Conservation (phyloP, 2,329 filamentous ascomycete genomes). For the Arthroderma sp. region DNA sequence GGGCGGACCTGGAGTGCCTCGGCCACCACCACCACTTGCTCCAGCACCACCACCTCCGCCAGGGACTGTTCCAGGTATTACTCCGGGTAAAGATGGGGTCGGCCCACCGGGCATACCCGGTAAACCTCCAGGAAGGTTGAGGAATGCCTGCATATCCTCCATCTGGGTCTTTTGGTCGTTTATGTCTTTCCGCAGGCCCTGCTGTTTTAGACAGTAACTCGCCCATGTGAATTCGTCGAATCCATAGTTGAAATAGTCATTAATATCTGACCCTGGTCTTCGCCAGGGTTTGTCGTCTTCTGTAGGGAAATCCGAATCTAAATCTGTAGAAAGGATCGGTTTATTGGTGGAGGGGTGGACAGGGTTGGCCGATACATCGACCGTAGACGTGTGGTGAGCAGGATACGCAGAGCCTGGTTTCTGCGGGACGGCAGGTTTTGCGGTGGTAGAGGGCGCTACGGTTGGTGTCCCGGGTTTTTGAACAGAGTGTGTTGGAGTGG, state of each 20-base stretch:
- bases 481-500: constrained; percentile 24
- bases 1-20: constrained; percentile 9
- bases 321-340: constrained; percentile 68
- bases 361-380: constrained; percentile 76
- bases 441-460: constrained; percentile 22
- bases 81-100: constrained; percentile 18
- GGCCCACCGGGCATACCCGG: constrained; percentile 35
- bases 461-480: constrained; percentile 22
- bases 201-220: constrained; percentile 81
- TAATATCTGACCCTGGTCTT: constrained; percentile 82
- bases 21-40: neutral
- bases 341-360: constrained; percentile 62
- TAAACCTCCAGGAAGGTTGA: constrained; percentile 37
- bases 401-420: constrained; percentile 53
- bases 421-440: constrained; percentile 32
- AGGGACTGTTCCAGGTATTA: constrained; percentile 17
- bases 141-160: constrained; percentile 50
- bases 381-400: constrained; percentile 59
- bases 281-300: constrained; percentile 88
- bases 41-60: constrained; percentile 5
- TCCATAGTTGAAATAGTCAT: constrained; percentile 97
- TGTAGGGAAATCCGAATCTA: constrained; percentile 58
- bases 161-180: constrained; percentile 64
- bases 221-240: constrained; percentile 99
- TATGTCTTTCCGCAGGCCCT: constrained; percentile 63